Base-by-base conservation (phyloP, 441 rosid genomes). In the Jatropha podagrica region DNA sequence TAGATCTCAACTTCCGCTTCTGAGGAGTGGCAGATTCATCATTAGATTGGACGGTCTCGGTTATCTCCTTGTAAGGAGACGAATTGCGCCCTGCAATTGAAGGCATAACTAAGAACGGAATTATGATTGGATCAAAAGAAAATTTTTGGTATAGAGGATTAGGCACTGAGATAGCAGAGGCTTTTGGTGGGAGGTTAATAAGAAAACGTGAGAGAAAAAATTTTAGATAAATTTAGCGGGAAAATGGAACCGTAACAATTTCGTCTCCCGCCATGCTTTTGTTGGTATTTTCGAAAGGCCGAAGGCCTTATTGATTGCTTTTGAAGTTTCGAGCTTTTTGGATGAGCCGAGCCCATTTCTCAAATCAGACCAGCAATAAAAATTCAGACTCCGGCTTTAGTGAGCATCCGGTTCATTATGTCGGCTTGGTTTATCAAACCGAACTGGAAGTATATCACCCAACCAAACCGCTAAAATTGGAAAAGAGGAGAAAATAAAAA, bases 1-100 rank as follows among this genome's bases (percentile, higher is more conserved):
- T 81, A 27, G 93, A 89, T 82, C 94, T 87, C 74, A 89, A 73
- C 76, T 79, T 83, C 78, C 93, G 87, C 76, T 88, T 90, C 78
- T 80, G 84, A 81, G 86, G 84, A 65, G 87, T 80, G 48, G 79
- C 80, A 49, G 80, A 74, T 71, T 81, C 83, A 44, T 77, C 80
- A 37, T 46, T 32, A 75, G 89, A 90, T 83, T 77, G 64, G 74
- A 62, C 65, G 72, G 69, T 20, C 26, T 72, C 84, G 15, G 59
- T 63, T 72, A 73, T 77, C 63, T 71, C 83, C 65, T 81, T 76
- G 86, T 15, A 70, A 38, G 85, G 84, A 40, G 92, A 86, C 7
- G 86, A 81, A 68, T 71, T 76, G 41, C 78, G 82, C 49, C 71
- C 81, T 9, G 82, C 84, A 69, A 89, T 83, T 54, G 94, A 77